These are phyloP conservation scores for Annulohypoxylon stygium DNA, from an alignment of 495 filamentous ascomycete genomes.

Conservation along the genomic window DNA sequence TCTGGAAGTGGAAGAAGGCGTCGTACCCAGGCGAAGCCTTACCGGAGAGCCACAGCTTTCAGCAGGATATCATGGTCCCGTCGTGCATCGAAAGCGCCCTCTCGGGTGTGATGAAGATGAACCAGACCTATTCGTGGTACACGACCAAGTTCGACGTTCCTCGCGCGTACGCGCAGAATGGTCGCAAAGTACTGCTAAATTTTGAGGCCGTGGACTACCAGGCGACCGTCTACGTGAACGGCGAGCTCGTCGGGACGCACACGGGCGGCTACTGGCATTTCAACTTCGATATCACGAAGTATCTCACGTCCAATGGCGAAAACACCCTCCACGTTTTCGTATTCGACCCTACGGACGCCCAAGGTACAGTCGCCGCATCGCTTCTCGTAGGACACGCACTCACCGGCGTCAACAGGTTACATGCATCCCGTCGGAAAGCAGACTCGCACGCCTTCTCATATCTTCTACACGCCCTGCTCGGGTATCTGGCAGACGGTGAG, in stretches of 20 bases:
- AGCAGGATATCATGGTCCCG: conserved; percentile 68
- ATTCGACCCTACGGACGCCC: conserved; percentile 72
- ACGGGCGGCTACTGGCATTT: conserved; percentile 74
- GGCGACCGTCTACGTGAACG: conserved; percentile 74
- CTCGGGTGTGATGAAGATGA: conserved; percentile 65
- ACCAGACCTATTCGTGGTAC: conserved; percentile 70
- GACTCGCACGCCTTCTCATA: conserved; percentile 68
- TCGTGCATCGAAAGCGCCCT: conserved; percentile 71
- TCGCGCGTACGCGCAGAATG: conserved; percentile 54
- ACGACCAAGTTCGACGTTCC: conserved; percentile 69
- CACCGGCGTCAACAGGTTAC: conserved; percentile 38
- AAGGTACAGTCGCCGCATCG: conserved; percentile 41
- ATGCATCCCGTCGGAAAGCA: conserved; percentile 77
- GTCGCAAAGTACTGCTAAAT: conserved; percentile 66
- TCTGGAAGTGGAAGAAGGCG: conserved; percentile 73
- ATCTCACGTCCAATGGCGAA: conserved; percentile 54
- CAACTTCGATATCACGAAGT: conserved; percentile 68
- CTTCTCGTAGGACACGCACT: neutral
- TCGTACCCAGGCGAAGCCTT: conserved; percentile 53
- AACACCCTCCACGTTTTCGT: conserved; percentile 75
- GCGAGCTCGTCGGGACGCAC: conserved; percentile 65
- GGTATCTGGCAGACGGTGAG: conserved; percentile 75
- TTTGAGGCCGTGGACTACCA: conserved; percentile 79
- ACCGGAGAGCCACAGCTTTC: conserved; percentile 44
- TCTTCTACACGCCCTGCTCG: conserved; percentile 77